These are phyloP conservation scores for Scopulariopsis brevicaulis DNA, from an alignment of 2,329 filamentous ascomycete species.

Conservation along the genomic window DNA sequence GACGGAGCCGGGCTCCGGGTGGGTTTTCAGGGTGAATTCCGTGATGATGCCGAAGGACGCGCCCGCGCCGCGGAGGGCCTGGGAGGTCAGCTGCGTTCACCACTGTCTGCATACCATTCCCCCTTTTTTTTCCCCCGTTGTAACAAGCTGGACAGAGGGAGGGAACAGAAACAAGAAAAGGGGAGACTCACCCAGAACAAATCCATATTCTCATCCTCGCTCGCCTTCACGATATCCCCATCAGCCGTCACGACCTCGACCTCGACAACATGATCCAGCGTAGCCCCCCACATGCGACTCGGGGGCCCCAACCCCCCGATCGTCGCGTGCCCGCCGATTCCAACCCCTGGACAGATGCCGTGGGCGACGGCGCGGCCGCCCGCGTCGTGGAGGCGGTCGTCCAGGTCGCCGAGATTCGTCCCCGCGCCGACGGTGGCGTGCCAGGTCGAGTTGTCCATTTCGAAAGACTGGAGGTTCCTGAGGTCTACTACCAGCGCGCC, in stretches of 20 bases:
- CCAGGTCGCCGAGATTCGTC: conserved; percentile 37
- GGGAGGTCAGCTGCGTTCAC: not conserved
- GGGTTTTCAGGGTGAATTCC: conserved; percentile 43
- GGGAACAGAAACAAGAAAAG: not conserved
- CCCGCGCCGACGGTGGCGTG: conserved; percentile 44
- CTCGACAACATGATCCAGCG: conserved; percentile 42
- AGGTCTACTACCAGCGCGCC: conserved; percentile 44
- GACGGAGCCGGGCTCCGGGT: conserved; percentile 40
- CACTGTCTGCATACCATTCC: not conserved
- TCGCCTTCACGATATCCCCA: conserved; percentile 36
- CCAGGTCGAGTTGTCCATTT: conserved; percentile 39
- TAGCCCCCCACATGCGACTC: conserved; percentile 47
- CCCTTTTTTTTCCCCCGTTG: too few species aligned
- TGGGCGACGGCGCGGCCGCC: conserved; percentile 47
- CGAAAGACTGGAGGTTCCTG: conserved; percentile 37
- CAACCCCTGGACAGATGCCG: conserved; percentile 47
- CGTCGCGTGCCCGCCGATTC: conserved; percentile 46
- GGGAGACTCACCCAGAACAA: conserved; percentile 30
- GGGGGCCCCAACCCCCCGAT: conserved; percentile 47
- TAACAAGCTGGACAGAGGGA: not conserved
- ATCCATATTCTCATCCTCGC: conserved; percentile 33
- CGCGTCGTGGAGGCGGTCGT: conserved; percentile 33
- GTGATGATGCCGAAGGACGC: conserved; percentile 46
- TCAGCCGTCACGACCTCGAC: conserved; percentile 45
- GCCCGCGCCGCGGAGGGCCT: conserved; percentile 41